Evolutionary conservation across 495 filamentous ascomycete species (phyloP).

Genomic region (Chaetomium fimeti): DNA sequence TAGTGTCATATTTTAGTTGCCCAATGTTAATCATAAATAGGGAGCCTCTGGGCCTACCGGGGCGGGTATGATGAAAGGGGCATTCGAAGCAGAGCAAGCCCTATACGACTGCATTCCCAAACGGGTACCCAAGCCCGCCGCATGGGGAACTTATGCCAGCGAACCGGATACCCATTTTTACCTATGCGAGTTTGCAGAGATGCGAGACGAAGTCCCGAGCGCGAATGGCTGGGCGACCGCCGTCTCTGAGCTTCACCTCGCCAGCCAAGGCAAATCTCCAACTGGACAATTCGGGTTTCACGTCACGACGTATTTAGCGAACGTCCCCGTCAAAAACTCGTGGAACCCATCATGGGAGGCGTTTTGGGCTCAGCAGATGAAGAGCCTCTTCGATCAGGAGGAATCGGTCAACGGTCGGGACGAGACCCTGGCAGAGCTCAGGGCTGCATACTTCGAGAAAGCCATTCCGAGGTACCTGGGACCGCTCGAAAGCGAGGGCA

Average conservation of each 20-base stretch:
- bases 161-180: not conserved
- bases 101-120: not conserved
- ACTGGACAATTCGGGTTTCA: not conserved
- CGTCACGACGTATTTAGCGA: not conserved
- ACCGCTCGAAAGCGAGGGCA: not conserved
- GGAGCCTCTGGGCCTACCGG: not conserved
- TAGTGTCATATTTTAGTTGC: not conserved
- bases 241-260: not conserved
- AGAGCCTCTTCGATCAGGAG: not conserved
- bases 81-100: not conserved
- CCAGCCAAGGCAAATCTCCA: not conserved
- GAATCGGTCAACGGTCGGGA: not conserved
- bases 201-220: not conserved
- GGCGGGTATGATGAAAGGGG: not conserved
- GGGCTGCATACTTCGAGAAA: not conserved
- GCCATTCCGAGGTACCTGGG: not conserved
- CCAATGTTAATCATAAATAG: not conserved
- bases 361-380: not conserved
- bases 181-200: not conserved
- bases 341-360: not conserved
- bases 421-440: not conserved
- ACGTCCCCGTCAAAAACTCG: not conserved
- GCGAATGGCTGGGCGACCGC: not conserved
- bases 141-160: not conserved
- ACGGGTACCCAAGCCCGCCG: not conserved